Evolutionary conservation across 2,329 filamentous ascomycete genomes (phyloP).

Genomic region (Cordyceps javanica): DNA sequence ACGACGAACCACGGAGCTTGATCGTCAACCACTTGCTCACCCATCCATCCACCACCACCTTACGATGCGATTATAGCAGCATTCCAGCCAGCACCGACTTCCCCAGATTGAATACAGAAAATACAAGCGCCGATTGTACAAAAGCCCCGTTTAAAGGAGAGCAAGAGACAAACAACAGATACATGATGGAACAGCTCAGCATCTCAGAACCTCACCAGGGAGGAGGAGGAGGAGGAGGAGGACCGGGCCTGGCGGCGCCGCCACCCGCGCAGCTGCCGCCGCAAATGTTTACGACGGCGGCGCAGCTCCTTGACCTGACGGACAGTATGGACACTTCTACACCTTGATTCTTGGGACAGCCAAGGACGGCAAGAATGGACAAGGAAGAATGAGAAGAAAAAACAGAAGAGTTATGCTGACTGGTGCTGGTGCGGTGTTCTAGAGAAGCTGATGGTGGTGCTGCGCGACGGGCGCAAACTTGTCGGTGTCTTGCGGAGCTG

Average conservation of each 20-base stretch:
- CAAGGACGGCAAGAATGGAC: no score
- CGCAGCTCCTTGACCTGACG: slow-evolving; percentile 89
- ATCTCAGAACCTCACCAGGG: slow-evolving; percentile 43
- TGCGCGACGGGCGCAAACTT: slow-evolving; percentile 90
- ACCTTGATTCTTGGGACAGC: no score
- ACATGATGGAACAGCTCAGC: slow-evolving; percentile 53
- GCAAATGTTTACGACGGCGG: slow-evolving; percentile 98
- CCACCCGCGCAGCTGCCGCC: slow-evolving; percentile 64
- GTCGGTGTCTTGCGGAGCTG: slow-evolving; percentile 89
- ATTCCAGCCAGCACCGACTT: no score
- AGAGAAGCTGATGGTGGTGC: slow-evolving; percentile 92
- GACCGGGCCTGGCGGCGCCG: slow-evolving; percentile 28
- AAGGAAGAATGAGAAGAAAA: not conserved
- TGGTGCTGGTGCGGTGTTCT: slow-evolving; percentile 19
- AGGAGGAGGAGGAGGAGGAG: slow-evolving; percentile 27
- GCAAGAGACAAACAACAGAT: no score
- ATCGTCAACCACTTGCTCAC: no score
- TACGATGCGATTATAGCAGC: slow-evolving; percentile 9
- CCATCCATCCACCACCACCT: not conserved
- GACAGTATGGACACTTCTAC: slow-evolving; percentile 79
- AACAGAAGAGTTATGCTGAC: slow-evolving; percentile 17
- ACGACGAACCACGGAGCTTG: no score
- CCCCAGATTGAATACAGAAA: not conserved
- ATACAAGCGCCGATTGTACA: not conserved
- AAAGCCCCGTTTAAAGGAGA: no score